A percentile compares a stretch with the other conserved stretches of the same genome.
Conservation (phyloP, 129 eudicot species). For the Flaveria brownii region DNA sequence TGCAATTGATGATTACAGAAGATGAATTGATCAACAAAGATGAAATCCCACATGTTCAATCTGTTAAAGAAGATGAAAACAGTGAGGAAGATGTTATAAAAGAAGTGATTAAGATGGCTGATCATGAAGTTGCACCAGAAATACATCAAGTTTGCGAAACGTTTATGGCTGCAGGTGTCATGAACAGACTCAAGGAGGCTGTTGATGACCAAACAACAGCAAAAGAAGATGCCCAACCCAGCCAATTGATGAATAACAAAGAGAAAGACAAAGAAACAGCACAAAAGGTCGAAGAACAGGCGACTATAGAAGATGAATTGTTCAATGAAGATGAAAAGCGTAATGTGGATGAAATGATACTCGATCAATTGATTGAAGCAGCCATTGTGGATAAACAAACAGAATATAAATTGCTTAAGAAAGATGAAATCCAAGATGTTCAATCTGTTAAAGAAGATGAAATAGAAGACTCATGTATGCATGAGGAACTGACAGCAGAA, state of each 20-base stretch:
- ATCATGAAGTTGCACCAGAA: slow-evolving; percentile 14
- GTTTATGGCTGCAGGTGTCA: neutral
- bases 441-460: slow-evolving; percentile 26
- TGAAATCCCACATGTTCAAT: slow-evolving; percentile 9
- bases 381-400: neutral
- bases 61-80: neutral
- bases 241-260: neutral
- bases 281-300: slow-evolving; percentile 5
- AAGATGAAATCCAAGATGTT: slow-evolving; percentile 25
- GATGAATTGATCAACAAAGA: slow-evolving; percentile 14
- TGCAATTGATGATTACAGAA: neutral
- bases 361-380: neutral
- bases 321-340: neutral
- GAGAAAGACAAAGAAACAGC: neutral
- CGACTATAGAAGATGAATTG: neutral
- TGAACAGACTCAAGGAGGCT: neutral
- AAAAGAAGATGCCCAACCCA: neutral
- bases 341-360: neutral
- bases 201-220: slow-evolving; percentile 7
- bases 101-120: neutral
- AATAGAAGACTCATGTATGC: neutral
- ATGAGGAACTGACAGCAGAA: slow-evolving; percentile 31
- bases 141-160: neutral
- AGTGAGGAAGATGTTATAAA: neutral
- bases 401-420: neutral